Conservation (phyloP, 345 rosid genomes). For the Melaleuca alternifolia region DNA sequence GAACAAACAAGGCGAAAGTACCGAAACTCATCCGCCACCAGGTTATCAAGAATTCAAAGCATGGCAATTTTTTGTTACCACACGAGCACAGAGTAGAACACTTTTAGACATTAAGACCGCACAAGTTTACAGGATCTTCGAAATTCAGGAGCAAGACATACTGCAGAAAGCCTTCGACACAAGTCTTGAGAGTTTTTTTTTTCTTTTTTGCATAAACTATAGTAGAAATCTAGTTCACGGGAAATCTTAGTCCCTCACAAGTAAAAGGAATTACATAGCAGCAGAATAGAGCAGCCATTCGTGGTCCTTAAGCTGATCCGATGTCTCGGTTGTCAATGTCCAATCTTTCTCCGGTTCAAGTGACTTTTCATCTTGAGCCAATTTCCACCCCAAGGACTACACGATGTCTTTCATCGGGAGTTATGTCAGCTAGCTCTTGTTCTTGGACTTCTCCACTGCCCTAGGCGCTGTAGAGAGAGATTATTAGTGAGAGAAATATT, state of each 20-base stretch:
- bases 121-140: not conserved
- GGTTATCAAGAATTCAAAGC: not conserved
- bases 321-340: not conserved
- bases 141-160: not conserved
- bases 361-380: not conserved
- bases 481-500: not conserved
- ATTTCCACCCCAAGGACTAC: not conserved
- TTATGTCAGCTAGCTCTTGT: conserved; percentile 19
- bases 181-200: not conserved
- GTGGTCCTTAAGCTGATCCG: not conserved
- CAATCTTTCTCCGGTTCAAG: not conserved
- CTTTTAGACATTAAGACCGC: not conserved
- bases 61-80: not conserved
- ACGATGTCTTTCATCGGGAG: not conserved
- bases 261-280: not conserved
- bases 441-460: conserved; percentile 51
- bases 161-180: not conserved
- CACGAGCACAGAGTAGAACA: not conserved
- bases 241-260: not conserved
- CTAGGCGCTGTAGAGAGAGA: conserved; percentile 43
- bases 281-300: not conserved
- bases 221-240: not conserved
- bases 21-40: not conserved
- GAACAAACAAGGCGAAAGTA: not conserved
- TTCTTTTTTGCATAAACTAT: not conserved